A percentile compares a stretch with the other conserved stretches of the same genome.
These are phyloP conservation scores for Sporobolomyces roseus DNA, from an alignment of 768 basidiomycete species.

Conservation along the genomic window DNA sequence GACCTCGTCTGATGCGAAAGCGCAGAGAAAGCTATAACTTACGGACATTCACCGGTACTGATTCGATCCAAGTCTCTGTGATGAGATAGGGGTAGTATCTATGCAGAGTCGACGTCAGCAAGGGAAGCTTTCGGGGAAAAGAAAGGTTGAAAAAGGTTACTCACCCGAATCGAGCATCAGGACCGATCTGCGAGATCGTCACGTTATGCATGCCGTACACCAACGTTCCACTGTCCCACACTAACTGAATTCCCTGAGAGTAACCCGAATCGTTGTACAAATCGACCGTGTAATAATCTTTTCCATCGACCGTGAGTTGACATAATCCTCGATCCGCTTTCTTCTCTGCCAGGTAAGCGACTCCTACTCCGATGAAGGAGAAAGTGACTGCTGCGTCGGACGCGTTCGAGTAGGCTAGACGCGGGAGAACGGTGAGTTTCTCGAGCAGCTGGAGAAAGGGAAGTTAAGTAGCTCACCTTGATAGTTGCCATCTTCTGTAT, in stretches of 20 bases:
- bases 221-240: conserved; percentile 29
- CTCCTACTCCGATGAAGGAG: conserved; percentile 31
- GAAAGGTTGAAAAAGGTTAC: not conserved
- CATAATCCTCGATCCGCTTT: conserved; percentile 34
- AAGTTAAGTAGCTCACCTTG: conserved; percentile 10
- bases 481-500: conserved; percentile 7
- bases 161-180: conserved; percentile 38
- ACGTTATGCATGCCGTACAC: conserved; percentile 32
- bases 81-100: conserved; percentile 39
- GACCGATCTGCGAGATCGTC: conserved; percentile 27
- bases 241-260: conserved; percentile 3
- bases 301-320: conserved; percentile 19
- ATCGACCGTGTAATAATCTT: conserved; percentile 23
- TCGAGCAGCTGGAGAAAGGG: not conserved
- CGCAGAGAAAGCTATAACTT: not conserved
- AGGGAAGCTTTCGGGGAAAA: no score
- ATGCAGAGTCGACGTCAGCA: no score
- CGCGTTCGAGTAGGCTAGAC: conserved; percentile 36
- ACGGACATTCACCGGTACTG: conserved; percentile 22
- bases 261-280: conserved; percentile 34
- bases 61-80: conserved; percentile 32
- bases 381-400: conserved; percentile 34
- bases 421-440: not conserved
- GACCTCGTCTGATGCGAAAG: not conserved
- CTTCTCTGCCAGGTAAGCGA: conserved; percentile 26